Evolutionary conservation across 352 stramenopile species (phyloP), one percentile per base, ranked within the genome.

Genomic region (Phytophthora lateralis): DNA sequence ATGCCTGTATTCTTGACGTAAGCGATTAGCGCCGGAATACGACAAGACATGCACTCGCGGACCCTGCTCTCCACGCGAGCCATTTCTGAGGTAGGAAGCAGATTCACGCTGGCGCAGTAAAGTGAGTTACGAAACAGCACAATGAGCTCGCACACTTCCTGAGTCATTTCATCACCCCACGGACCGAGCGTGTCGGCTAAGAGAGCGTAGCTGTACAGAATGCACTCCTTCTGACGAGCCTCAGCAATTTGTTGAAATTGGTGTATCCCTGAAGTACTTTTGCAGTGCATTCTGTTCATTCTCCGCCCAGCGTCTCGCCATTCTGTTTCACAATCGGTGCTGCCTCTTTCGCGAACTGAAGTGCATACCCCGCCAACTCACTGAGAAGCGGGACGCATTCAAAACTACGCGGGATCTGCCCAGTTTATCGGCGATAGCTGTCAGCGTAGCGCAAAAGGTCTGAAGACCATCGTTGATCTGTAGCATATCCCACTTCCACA

Each of bases 401-500:
- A 8, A 68, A 80, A 1, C 50, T 61, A 1, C 70, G 63, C 0
- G 66, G 63, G 6, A 69, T 79, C 14, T 71, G 62, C n/a, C 69
- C 58, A 76, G 35, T 44, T 64, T 71, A 2, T 20, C 41, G 2
- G 66, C 60, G 18, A 78, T 41, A 3, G 29, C 26, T 26, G 48
- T 26, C 30, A 69, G 57, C 7, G 73, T 58, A 5, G 60, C 60
- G 6, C 53, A 60, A 12, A 73, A 69, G 9, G 78, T 52, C n/a
- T 54, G 14, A 0, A 63, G 12, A 7, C 62, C 51, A 0, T 62
- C 38, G 0, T 49, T 8, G 6, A 15, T 14, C 4, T 63, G 11
- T 8, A 54, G 27, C 34, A 91, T 68, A 5, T 88, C 80, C 0
- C 35, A 45, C 21, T 85, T 82, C 78, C 78, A 88, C 0, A 69